Evolutionary conservation across 352 stramenopile genomes (phyloP), one percentile per base, ranked within the genome.

Genomic region (Globisporangium rhizosaccharum): DNA sequence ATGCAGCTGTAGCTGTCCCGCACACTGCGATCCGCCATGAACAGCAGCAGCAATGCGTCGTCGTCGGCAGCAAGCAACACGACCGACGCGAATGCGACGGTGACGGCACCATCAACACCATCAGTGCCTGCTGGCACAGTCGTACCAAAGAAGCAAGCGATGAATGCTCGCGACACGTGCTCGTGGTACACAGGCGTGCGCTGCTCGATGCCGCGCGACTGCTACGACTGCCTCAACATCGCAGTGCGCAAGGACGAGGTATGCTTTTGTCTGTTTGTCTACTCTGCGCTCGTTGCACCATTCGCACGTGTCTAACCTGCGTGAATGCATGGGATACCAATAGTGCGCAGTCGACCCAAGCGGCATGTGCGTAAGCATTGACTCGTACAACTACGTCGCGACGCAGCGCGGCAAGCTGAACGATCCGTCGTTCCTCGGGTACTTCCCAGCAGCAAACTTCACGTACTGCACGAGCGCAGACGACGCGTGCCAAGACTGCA

Each of bases 221-320:
- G 60, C 46, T 66, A 61, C 54, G 60, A 66, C 47, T 66, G 60
- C 30, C 15, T 66, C 37, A 66, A 66, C 51, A 20, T 53, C 18
- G 58, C 51, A 25, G 18, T 64, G n/a, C 23, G 20, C 12, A 53
- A 39, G 11, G 44, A 64, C 26, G 18, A 37, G 28, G 57, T 58
- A 23, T 2, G 33, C 33, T 39, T 12, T 3, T 39, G 33, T 39
- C 5, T 55, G 17, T 0, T 23, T 23, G 1, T 49, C 28, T 36
- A 5, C 18, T 49, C 30, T 11, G 3, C 33, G 3, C 33, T 9
- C 7, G 9, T 39, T 12, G 33, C 33, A 39, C 33, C 7, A 39
- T 7, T 9, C 7, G 9, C 33, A 10, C 17, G 46, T 2, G 23
- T 55, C 15, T 50, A 12, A 15, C 6, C n/a, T 20, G 28, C 2